A percentile compares a stretch with the other conserved stretches of the same genome.
These are phyloP conservation scores for Neofusicoccum sp. DNA, from an alignment of 2,329 filamentous ascomycete species.

Conservation along the genomic window DNA sequence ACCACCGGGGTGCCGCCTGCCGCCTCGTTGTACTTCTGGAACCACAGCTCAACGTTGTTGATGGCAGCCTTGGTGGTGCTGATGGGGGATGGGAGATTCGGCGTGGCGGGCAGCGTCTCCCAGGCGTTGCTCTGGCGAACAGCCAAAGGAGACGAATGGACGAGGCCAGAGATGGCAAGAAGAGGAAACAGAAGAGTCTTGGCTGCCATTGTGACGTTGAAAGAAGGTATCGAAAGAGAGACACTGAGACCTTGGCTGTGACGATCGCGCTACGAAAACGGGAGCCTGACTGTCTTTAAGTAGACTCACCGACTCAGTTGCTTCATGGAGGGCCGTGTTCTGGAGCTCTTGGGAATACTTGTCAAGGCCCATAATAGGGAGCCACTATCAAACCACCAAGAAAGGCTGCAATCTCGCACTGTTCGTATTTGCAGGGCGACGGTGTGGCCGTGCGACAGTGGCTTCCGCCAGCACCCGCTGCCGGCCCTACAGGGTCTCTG, in stretches of 20 bases:
- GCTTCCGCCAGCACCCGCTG: conserved; percentile 8
- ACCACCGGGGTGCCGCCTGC: conserved; percentile 41
- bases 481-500: conserved; percentile 1
- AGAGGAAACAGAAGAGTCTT: conserved; percentile 11
- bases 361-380: background rate
- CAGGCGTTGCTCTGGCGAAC: conserved; percentile 1
- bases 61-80: conserved; percentile 32
- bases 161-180: conserved; percentile 10
- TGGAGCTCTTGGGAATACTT: background rate
- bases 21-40: conserved; percentile 45
- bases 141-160: conserved; percentile 9
- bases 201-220: background rate
- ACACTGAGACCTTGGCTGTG: background rate
- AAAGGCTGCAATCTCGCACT: conserved; percentile 4
- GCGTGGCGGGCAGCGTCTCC: conserved; percentile 42
- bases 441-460: background rate
- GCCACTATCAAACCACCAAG: background rate
- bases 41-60: conserved; percentile 47
- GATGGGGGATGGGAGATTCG: conserved; percentile 41
- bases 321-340: background rate
- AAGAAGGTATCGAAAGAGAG: background rate
- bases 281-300: background rate
- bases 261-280: background rate
- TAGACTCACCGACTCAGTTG: background rate
- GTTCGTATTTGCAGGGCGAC: background rate